Conservation (phyloP, 352 stramenopile genomes). For the Paralagenidium karlingii region DNA sequence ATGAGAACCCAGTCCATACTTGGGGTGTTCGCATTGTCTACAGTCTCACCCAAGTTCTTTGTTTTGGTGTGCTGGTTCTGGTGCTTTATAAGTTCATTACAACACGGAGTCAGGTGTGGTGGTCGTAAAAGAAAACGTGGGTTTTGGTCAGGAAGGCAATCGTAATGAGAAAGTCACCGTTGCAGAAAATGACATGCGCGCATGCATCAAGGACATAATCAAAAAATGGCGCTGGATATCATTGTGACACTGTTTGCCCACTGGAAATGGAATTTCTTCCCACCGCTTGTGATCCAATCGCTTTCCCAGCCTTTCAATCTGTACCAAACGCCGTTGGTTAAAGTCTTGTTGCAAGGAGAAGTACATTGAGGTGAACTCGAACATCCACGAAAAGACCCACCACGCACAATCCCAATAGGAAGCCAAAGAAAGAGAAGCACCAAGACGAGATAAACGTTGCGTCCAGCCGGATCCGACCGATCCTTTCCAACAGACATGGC, state of each 20-base stretch:
- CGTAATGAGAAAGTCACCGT: constrained; percentile 74
- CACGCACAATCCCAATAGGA: too few species aligned
- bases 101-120: constrained; percentile 65
- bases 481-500: too few species aligned
- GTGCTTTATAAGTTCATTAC: constrained; percentile 56
- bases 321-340: constrained; percentile 41
- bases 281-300: constrained; percentile 64
- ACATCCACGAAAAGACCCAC: constrained; percentile 59
- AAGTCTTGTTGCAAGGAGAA: constrained; percentile 44
- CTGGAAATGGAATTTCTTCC: constrained; percentile 74
- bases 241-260: constrained; percentile 53
- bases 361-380: constrained; percentile 61
- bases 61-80: constrained; percentile 36
- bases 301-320: constrained; percentile 72
- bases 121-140: constrained; percentile 66
- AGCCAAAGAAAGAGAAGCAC: too few species aligned
- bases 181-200: constrained; percentile 68
- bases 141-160: constrained; percentile 64
- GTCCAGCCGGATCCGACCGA: too few species aligned
- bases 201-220: constrained; percentile 53
- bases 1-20: constrained; percentile 58
- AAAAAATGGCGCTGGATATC: constrained; percentile 19
- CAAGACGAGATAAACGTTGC: too few species aligned
- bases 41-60: constrained; percentile 44
- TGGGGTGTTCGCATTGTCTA: constrained; percentile 37